Evolutionary conservation across 768 basidiomycete species (phyloP), one percentile per base, ranked within the genome.

Genomic region (Daedaleopsis sinensis): DNA sequence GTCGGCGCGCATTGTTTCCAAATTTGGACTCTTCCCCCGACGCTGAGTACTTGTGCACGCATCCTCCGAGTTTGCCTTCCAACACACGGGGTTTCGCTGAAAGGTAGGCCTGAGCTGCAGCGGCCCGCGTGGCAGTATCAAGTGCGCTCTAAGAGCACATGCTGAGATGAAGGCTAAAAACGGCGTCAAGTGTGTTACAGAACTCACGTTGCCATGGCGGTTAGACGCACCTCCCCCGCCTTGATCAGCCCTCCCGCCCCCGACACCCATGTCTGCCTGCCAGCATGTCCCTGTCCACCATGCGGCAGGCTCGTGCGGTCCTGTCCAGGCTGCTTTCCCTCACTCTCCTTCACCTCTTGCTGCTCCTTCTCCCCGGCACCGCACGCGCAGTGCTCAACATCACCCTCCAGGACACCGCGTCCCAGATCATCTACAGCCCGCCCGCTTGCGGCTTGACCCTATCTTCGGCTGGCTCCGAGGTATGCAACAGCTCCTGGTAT

Each of bases 401-500:
- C 54, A 68, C 67, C 21, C 57, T 68, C 50, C 47, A 61, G 42
- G 57, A 65, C 53, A 68, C 64, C 46, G 67, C 67, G 23, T 52
- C 62, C 21, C 64, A 65, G 58, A 65, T 68, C 57, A 61, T 50
- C 47, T 68, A 65, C 55, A 68, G 62, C 55, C 67, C 67, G 11
- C 61, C 62, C 19, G 64, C 63, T 19, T 68, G 67, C 52, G 64
- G 62, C n/a, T 47, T 64, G 38, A 67, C 58, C 42, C 60, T 54
- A 32, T 39, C 51, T 49, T 37, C 61, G 52, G 62, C 58, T 52
- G 59, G 59, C 32, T 52, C 59, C 57, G 60, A 46, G 54, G 24
- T 32, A 16, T 68, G 67, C 52, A 38, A 59, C 23, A 62, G 62
- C 47, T 58, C 67, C n/a, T 68, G 67, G 67, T 68, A 38, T 35